Evolutionary conservation across 2,329 filamentous ascomycete species (phyloP).

Genomic region (Helotiales sp.): DNA sequence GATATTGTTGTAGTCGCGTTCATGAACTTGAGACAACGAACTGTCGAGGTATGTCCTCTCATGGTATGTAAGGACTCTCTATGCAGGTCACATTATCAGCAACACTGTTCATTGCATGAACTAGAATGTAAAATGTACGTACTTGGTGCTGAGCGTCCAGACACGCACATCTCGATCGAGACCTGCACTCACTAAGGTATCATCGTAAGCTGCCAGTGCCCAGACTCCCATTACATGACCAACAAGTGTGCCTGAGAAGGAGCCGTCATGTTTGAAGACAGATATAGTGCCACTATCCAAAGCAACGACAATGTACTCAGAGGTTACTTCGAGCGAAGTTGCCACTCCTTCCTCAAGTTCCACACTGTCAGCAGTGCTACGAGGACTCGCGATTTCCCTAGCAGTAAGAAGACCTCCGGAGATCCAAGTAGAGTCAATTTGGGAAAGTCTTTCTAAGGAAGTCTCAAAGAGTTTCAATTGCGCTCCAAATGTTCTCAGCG

Average conservation of each 20-base stretch:
- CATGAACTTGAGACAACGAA: not conserved
- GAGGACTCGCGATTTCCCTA: not conserved
- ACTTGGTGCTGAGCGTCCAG: not conserved
- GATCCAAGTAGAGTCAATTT: not conserved
- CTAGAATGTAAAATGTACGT: not conserved
- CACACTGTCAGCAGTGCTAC: not conserved
- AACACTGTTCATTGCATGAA: not conserved
- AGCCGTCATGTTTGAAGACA: not conserved
- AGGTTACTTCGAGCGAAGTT: not conserved
- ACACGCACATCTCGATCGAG: not conserved
- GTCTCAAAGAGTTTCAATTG: not conserved
- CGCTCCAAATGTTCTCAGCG: too few relatives aligned
- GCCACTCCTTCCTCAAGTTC: not conserved
- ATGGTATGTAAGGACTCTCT: not conserved
- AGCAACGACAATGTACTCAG: not conserved
- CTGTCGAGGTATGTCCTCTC: not conserved
- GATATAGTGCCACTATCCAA: not conserved
- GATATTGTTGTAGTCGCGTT: conserved; percentile 81
- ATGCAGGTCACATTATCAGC: too few relatives aligned
- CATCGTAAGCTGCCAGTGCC: not conserved
- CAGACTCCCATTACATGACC: not conserved
- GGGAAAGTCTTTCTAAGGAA: not conserved
- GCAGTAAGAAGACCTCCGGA: not conserved
- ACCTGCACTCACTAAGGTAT: not conserved
- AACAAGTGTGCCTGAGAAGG: not conserved